Evolutionary conservation across 306 rosid genomes (phyloP).

Genomic region (Glycine latifolia): DNA sequence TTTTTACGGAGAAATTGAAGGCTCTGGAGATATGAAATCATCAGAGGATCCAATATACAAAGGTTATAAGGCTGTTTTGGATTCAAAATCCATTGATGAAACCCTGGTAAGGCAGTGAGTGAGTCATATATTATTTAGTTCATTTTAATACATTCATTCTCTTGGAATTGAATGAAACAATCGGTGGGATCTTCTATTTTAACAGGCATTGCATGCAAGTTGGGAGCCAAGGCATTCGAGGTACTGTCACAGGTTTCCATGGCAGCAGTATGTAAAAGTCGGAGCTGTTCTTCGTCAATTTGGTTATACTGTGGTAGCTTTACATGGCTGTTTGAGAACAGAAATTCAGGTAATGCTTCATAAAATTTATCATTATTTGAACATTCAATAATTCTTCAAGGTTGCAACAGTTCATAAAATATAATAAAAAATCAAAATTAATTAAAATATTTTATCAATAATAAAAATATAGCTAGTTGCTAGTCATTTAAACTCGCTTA

Average conservation of each 20-base stretch:
- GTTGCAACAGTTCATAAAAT: background rate
- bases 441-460: no score
- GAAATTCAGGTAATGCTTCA: slow-evolving; percentile 76
- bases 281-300: slow-evolving; percentile 94
- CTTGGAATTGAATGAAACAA: background rate
- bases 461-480: no score
- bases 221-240: slow-evolving; percentile 98
- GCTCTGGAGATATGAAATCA: slow-evolving; percentile 41
- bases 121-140: background rate
- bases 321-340: slow-evolving; percentile 87
- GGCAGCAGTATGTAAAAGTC: slow-evolving; percentile 90
- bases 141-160: slow-evolving; percentile 26
- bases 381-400: no score
- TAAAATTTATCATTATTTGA: background rate
- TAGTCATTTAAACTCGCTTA: no score
- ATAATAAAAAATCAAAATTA: background rate
- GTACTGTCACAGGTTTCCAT: slow-evolving; percentile 80
- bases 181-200: background rate
- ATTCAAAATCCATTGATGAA: slow-evolving; percentile 89
- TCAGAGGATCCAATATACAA: slow-evolving; percentile 70
- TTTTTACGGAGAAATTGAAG: slow-evolving; percentile 63
- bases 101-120: slow-evolving; percentile 58
- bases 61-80: slow-evolving; percentile 91
- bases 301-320: slow-evolving; percentile 90
- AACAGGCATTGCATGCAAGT: slow-evolving; percentile 89